Evolutionary conservation across 2,329 filamentous ascomycete genomes (phyloP).

Genomic region (Nemania abortiva): DNA sequence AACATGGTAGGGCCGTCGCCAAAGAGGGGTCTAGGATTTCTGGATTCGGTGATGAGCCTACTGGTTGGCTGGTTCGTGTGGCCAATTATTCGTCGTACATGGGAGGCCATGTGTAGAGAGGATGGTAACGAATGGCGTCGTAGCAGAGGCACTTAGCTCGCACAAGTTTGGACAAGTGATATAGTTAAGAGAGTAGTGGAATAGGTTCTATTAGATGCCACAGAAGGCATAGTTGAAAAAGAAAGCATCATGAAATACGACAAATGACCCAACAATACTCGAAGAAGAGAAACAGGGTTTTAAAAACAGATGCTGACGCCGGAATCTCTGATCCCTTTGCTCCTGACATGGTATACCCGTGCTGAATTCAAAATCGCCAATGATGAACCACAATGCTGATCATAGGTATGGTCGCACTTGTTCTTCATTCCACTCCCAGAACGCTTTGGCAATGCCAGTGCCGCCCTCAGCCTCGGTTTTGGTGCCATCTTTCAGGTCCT

Average conservation of each 20-base stretch:
- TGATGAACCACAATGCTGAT: not conserved
- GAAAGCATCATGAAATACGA: too few species aligned
- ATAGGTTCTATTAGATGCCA: too few species aligned
- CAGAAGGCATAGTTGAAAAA: too few species aligned
- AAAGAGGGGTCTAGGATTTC: constrained; percentile 43
- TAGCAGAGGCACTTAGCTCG: too few species aligned
- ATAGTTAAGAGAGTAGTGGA: too few species aligned
- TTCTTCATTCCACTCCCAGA: constrained; percentile 59
- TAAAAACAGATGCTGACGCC: too few species aligned
- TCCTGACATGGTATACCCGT: not conserved
- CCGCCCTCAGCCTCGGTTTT: constrained; percentile 52
- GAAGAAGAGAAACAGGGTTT: too few species aligned
- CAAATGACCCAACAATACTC: too few species aligned
- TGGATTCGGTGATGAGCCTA: constrained; percentile 37
- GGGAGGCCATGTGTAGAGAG: constrained; percentile 11
- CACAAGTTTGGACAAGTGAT: too few species aligned
- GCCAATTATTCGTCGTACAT: constrained; percentile 29
- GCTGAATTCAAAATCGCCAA: not conserved
- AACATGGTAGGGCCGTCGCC: constrained; percentile 45
- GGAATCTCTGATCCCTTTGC: too few species aligned
- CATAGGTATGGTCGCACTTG: constrained; percentile 28
- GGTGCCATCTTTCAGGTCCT: constrained; percentile 49
- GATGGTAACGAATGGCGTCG: constrained; percentile 5
- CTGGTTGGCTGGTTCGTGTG: constrained; percentile 38
- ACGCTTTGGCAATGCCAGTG: constrained; percentile 51